Evolutionary conservation across 2,329 filamentous ascomycete genomes (phyloP).

Genomic region (Aspergillus floridensis): DNA sequence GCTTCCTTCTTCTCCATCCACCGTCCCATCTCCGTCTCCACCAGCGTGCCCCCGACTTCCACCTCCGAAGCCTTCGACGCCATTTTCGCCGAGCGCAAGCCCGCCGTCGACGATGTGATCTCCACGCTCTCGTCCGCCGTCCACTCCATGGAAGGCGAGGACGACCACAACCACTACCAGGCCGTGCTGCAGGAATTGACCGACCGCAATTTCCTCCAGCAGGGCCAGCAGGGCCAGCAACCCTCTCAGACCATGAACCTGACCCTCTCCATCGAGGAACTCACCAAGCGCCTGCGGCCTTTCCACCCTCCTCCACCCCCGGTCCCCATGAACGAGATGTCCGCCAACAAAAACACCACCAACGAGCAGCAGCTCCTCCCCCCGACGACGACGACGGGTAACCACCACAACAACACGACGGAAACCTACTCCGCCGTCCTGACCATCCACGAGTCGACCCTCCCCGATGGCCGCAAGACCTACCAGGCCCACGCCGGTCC

Average conservation of each 20-base stretch:
- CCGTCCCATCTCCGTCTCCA: constrained; percentile 85
- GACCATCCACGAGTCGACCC: constrained; percentile 53
- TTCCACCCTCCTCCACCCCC: constrained; percentile 85
- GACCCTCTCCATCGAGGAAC: constrained; percentile 65
- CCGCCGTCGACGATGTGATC: constrained; percentile 58
- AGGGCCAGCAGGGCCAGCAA: constrained; percentile 33
- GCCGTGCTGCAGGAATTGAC: constrained; percentile 10
- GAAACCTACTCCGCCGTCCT: constrained; percentile 49
- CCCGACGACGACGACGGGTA: constrained; percentile 24
- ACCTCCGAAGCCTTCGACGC: constrained; percentile 74
- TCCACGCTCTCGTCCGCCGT: constrained; percentile 58
- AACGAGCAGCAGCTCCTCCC: constrained; percentile 41
- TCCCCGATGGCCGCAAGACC: constrained; percentile 49
- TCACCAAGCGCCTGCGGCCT: constrained; percentile 69
- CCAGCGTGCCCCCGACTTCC: constrained; percentile 71
- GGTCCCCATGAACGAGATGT: constrained; percentile 12
- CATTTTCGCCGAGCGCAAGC: constrained; percentile 66
- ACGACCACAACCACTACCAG: constrained; percentile 31
- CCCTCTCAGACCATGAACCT: constrained; percentile 39
- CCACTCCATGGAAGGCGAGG: constrained; percentile 35
- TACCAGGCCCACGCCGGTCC: constrained; percentile 53
- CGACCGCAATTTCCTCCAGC: not conserved
- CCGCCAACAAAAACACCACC: constrained; percentile 17
- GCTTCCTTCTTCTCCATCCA: constrained; percentile 96
- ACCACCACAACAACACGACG: not conserved